Percentiles rank a stretch among this genome's conserved stretches.
phyloP scores from a whole-genome alignment of 805 yeast genomes.

The Ogataea methanolica region DNA sequence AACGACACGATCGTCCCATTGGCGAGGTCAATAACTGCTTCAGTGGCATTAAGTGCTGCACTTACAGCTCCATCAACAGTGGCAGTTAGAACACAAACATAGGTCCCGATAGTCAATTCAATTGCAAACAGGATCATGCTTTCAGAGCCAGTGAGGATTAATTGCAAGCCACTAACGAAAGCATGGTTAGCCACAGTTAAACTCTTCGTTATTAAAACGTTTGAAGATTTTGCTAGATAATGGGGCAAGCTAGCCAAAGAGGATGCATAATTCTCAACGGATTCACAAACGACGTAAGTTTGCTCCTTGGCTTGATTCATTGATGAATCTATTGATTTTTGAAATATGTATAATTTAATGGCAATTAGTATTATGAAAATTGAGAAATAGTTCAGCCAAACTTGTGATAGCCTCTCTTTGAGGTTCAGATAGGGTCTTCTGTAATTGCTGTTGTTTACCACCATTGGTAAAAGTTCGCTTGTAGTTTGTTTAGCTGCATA shows the following conservation, averaged over 20 bases:
- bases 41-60: constrained; percentile 71
- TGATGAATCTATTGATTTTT: constrained; percentile 38
- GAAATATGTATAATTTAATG: constrained; percentile 58
- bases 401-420: constrained; percentile 54
- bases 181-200: constrained; percentile 46
- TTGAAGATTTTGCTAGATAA: constrained; percentile 51
- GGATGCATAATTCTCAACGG: constrained; percentile 37
- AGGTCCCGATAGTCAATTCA: constrained; percentile 79
- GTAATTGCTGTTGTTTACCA: constrained; percentile 6
- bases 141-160: constrained; percentile 54
- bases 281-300: constrained; percentile 41
- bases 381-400: constrained; percentile 64
- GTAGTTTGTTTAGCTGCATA: no score
- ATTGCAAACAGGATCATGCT: constrained; percentile 57
- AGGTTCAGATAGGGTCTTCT: constrained; percentile 41
- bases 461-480: no score
- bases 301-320: constrained; percentile 36
- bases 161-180: constrained; percentile 37
- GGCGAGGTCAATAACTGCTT: constrained; percentile 52
- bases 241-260: constrained; percentile 45
- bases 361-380: constrained; percentile 49
- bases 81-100: constrained; percentile 74
- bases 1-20: constrained; percentile 53
- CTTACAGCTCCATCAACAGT: constrained; percentile 68
- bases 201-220: constrained; percentile 42